Evolutionary conservation across 495 filamentous ascomycete genomes (phyloP).

Genomic region (Aspergillus taichungensis): DNA sequence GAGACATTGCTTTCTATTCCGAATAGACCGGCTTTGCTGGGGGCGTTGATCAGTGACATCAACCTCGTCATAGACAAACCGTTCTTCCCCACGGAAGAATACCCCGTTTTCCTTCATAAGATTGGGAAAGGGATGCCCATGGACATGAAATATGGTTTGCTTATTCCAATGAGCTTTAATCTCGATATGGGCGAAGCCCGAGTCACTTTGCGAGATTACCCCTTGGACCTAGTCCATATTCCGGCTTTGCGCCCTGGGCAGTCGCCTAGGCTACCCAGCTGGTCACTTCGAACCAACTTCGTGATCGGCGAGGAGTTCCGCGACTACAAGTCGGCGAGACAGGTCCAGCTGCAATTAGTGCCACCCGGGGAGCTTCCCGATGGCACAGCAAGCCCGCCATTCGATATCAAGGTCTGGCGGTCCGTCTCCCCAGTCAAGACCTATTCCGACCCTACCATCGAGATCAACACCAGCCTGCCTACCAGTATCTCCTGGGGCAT

Average conservation of each 20-base stretch:
- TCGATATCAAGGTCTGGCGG: slow-evolving; percentile 76
- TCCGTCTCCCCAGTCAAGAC: slow-evolving; percentile 95
- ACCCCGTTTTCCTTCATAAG: slow-evolving; percentile 71
- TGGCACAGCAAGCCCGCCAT: slow-evolving; percentile 39
- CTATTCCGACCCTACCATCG: slow-evolving; percentile 81
- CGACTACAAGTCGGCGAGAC: slow-evolving; percentile 64
- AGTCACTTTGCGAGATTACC: slow-evolving; percentile 82
- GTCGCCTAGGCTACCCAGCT: slow-evolving; percentile 67
- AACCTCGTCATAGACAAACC: slow-evolving; percentile 86
- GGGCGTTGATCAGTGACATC: slow-evolving; percentile 72
- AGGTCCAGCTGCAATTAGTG: slow-evolving; percentile 77
- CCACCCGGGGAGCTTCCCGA: slow-evolving; percentile 51
- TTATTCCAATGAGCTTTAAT: slow-evolving; percentile 84
- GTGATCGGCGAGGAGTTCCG: slow-evolving; percentile 93
- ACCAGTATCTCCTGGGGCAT: slow-evolving; percentile 95
- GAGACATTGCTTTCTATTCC: slow-evolving; percentile 84
- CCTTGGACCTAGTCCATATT: slow-evolving; percentile 83
- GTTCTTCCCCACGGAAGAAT: slow-evolving; percentile 72
- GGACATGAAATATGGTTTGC: slow-evolving; percentile 78
- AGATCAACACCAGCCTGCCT: slow-evolving; percentile 85
- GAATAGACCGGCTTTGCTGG: slow-evolving; percentile 77
- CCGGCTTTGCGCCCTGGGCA: slow-evolving; percentile 74
- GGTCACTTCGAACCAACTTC: slow-evolving; percentile 84
- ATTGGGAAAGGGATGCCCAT: slow-evolving; percentile 94
- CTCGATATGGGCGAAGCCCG: slow-evolving; percentile 87